Percentiles rank a stretch among this genome's conserved stretches.
phyloP scores from a whole-genome alignment of 2,329 filamentous ascomycete species.

The Fusarium anthophilum region DNA sequence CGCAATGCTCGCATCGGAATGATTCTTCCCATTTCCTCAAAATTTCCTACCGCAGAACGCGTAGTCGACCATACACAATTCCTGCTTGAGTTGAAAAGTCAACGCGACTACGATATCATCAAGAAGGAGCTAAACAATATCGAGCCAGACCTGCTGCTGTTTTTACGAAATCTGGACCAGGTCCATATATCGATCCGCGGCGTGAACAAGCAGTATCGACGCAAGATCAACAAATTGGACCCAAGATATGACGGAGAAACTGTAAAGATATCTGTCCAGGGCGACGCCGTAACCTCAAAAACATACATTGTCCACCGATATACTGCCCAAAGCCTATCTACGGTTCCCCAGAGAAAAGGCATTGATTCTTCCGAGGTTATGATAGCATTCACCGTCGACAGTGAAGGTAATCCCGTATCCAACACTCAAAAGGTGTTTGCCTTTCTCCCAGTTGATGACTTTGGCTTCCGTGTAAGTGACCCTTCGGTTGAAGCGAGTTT shows the following conservation, averaged over 20 bases:
- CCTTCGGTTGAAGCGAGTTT: neutral
- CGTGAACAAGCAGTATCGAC: neutral
- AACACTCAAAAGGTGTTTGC: neutral
- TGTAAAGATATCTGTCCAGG: neutral
- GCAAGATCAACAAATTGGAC: neutral
- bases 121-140: neutral
- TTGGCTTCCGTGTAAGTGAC: neutral
- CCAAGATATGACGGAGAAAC: neutral
- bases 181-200: neutral
- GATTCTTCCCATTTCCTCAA: neutral
- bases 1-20: neutral
- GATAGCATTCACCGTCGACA: neutral
- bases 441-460: neutral
- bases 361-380: neutral
- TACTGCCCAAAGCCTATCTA: neutral
- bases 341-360: neutral
- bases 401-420: neutral
- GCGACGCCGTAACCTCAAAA: neutral
- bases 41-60: neutral
- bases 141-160: neutral
- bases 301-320: neutral
- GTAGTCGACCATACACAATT: neutral
- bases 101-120: neutral
- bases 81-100: neutral
- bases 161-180: neutral